Percentiles rank a stretch among this genome's conserved stretches.
Evolutionary conservation across 2,329 filamentous ascomycete genomes (phyloP).

Genomic region (Alternaria arbusti): DNA sequence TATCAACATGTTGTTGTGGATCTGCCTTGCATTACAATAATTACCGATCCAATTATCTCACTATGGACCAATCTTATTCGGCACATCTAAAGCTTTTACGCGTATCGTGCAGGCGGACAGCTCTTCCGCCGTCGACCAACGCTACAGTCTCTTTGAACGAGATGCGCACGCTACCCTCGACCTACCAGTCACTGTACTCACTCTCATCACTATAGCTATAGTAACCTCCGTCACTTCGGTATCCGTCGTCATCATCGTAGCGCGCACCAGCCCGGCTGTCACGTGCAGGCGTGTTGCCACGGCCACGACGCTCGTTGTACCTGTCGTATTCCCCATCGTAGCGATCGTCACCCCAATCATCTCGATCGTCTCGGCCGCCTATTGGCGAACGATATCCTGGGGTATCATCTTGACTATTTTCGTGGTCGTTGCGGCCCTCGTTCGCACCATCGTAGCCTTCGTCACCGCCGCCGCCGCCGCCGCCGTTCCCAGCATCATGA

Average conservation of each 20-base stretch:
- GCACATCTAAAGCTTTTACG: background rate
- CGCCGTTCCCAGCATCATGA: background rate
- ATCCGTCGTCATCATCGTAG: background rate
- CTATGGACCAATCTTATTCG: background rate
- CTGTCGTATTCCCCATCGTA: background rate
- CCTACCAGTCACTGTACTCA: background rate
- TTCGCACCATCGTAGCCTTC: background rate
- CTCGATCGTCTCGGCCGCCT: background rate
- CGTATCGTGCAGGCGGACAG: background rate
- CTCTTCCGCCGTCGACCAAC: background rate
- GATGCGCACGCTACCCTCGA: background rate
- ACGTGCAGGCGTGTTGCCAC: background rate
- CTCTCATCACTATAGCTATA: background rate
- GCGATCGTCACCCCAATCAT: background rate
- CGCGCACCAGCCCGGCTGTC: background rate
- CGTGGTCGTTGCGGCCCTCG: background rate
- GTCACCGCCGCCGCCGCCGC: background rate
- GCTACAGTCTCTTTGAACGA: background rate
- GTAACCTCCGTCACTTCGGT: background rate
- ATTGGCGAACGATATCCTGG: background rate
- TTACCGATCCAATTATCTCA: background rate
- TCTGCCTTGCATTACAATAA: background rate
- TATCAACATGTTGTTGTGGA: rapidly evolving
- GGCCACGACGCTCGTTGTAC: background rate
- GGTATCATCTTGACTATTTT: background rate